phyloP scores from a whole-genome alignment of 495 filamentous ascomycete species.

The Xylaria flabelliformis region DNA sequence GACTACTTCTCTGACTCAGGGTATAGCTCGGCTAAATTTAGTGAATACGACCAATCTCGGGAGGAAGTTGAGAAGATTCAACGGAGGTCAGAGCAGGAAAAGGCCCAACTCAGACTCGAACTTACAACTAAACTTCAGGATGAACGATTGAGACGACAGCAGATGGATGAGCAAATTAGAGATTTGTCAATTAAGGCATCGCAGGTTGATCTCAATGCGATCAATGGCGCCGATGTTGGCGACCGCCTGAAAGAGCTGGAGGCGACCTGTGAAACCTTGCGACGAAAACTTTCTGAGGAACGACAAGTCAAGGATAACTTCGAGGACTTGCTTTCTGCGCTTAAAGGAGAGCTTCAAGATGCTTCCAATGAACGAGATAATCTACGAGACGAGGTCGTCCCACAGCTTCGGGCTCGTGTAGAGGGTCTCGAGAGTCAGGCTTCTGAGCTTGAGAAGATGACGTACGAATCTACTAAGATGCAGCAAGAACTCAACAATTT shows the following conservation, averaged over 20 bases:
- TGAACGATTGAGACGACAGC: constrained; percentile 74
- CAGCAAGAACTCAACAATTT: constrained; percentile 80
- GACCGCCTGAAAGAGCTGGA: constrained; percentile 78
- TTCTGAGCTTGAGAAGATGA: constrained; percentile 68
- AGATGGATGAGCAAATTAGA: constrained; percentile 81
- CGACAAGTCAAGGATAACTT: constrained; percentile 90
- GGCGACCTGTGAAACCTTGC: constrained; percentile 75
- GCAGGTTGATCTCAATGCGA: constrained; percentile 55
- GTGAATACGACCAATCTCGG: constrained; percentile 70
- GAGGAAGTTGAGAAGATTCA: constrained; percentile 87
- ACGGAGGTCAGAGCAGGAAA: constrained; percentile 87
- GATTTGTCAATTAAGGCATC: constrained; percentile 78
- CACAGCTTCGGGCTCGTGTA: constrained; percentile 72
- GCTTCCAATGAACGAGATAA: constrained; percentile 90
- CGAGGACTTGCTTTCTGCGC: constrained; percentile 84
- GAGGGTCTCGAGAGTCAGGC: constrained; percentile 77
- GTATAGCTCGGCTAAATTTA: constrained; percentile 75
- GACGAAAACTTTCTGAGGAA: constrained; percentile 83
- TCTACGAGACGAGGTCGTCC: constrained; percentile 83
- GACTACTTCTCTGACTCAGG: constrained; percentile 99
- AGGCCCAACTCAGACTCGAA: constrained; percentile 83
- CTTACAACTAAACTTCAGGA: constrained; percentile 83
- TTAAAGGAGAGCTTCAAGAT: constrained; percentile 81
- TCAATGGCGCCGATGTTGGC: constrained; percentile 54
- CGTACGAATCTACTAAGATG: constrained; percentile 77